phyloP scores from a whole-genome alignment of 108 stramenopile species.

The Fragilariopsis cylindrus region DNA sequence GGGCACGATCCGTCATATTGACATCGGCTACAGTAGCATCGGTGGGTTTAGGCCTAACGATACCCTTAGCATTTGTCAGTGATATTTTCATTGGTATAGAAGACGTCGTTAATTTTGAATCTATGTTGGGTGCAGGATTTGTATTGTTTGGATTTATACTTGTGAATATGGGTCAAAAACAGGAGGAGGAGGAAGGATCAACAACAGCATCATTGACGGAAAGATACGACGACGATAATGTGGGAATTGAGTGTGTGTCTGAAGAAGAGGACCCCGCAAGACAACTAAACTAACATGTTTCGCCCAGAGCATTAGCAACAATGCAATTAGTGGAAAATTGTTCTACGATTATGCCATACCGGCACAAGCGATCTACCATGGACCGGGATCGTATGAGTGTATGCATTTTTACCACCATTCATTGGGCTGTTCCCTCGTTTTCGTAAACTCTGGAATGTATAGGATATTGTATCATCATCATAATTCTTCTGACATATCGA shows the following conservation, averaged over 20 bases:
- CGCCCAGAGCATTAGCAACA: too few relatives aligned
- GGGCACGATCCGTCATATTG: conserved; percentile 93
- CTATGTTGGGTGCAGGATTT: conserved; percentile 64
- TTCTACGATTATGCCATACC: too few relatives aligned
- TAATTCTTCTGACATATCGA: too few relatives aligned
- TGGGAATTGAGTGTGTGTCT: neutral
- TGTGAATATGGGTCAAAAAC: conserved; percentile 64
- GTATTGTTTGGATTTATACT: conserved; percentile 78
- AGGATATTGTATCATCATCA: too few relatives aligned
- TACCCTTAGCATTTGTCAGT: conserved; percentile 90
- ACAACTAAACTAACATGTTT: neutral
- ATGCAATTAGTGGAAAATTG: too few relatives aligned
- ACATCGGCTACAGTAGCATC: conserved; percentile 97
- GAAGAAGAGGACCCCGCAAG: neutral
- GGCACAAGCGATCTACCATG: too few relatives aligned
- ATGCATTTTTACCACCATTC: too few relatives aligned
- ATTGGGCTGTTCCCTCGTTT: too few relatives aligned
- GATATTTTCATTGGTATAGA: conserved; percentile 60
- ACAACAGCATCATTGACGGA: neutral
- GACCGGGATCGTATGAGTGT: too few relatives aligned
- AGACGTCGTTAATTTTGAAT: conserved; percentile 38
- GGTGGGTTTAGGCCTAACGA: conserved; percentile 94
- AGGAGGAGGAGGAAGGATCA: conserved; percentile 10
- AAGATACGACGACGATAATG: too few relatives aligned
- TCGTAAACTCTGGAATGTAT: too few relatives aligned